Evolutionary conservation across 306 rosid genomes (phyloP).

Genomic region (Nissolia schottii): DNA sequence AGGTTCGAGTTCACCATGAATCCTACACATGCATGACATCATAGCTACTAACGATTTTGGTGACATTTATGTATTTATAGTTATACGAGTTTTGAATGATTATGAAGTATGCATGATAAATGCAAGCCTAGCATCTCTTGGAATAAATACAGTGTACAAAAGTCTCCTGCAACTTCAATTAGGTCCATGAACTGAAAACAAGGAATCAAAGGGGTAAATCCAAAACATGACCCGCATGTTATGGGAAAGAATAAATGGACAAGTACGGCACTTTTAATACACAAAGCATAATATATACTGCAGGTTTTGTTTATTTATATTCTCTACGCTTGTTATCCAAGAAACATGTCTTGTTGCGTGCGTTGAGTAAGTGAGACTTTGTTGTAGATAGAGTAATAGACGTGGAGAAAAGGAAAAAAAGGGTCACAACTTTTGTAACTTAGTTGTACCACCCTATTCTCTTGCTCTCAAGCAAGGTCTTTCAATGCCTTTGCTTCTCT

Average conservation of each 20-base stretch:
- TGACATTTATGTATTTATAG: too few species aligned
- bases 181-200: slow-evolving; percentile 9
- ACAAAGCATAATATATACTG: background rate
- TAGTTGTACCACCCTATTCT: slow-evolving; percentile 15
- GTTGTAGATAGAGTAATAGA: background rate
- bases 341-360: slow-evolving; percentile 4
- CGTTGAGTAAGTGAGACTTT: background rate
- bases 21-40: too few species aligned
- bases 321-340: background rate
- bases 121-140: too few species aligned
- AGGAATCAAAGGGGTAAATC: background rate
- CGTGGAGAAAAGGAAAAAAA: background rate
- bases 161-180: background rate
- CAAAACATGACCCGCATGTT: background rate
- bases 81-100: too few species aligned
- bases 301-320: slow-evolving; percentile 3
- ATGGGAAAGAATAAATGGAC: slow-evolving; percentile 21
- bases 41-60: too few species aligned
- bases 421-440: background rate
- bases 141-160: background rate
- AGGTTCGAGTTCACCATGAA: too few species aligned
- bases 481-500: background rate
- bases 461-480: slow-evolving; percentile 21
- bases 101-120: background rate
- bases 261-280: background rate